Base-by-base conservation (phyloP, 768 basidiomycete species). In the Agrocybe chaxingu region DNA sequence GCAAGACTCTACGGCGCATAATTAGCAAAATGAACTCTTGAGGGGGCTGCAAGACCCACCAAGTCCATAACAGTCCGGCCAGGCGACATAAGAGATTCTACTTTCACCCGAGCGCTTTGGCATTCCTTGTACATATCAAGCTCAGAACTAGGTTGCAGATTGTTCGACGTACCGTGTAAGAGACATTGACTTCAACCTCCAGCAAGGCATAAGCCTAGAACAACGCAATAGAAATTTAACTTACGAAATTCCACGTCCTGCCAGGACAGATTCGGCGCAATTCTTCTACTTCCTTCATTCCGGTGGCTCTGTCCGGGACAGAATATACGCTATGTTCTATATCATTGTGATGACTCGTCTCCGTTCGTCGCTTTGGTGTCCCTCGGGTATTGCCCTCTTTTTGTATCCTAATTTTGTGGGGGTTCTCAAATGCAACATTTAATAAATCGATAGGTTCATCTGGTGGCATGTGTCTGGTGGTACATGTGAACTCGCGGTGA, bases 351-450 rank as follows among this genome's bases (percentile, higher is more conserved):
- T 49, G 51, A 9, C 30, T 52, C 41, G 18, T 46, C 38, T 52
- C 41, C 45, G 47, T 51, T 32, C 38, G 13, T 53, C 50, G 50
- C 42, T 53, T 66, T 32, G 54, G 52, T 38, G 73, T 58, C 0
- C 71, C 72, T 11, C 72, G 73, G 30, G 66, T 52, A 53, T 81
- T 80, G 9, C 78, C 76, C 42, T 75, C 73, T 16, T 69, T 53
- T 52, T 77, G 72, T 3, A 75, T 62, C 40, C 72, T 72, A 10
- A 88, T 68, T 60, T 89, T 87, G 5, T 92, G 80, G n/a, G 93
- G 93, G 61, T 97, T 97, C 63, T 98, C 93, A 57, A 98, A 98
- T 1, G 92, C 91, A 4, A 98, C 92, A 59, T 97, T 97, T 7
- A 98, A 72, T 1, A 98, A 71, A 62, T 98, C 95, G 45, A 98